A percentile compares a stretch with the other conserved stretches of the same genome.
Evolutionary conservation across 257 asterid species (phyloP).

Genomic region (Eustoma russellianum): DNA sequence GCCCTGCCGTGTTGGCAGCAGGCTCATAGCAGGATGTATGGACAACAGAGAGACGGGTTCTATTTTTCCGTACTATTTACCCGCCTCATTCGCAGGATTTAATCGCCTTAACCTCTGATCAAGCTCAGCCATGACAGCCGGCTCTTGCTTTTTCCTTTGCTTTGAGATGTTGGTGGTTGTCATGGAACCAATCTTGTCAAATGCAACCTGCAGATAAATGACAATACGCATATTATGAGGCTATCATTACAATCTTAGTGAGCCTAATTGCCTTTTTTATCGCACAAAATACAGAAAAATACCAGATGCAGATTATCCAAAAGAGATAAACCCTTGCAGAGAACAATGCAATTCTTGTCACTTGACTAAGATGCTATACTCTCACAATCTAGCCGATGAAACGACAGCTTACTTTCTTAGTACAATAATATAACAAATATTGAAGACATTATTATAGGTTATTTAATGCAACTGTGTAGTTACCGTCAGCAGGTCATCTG

Average conservation of each 20-base stretch:
- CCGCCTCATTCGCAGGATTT: constrained; percentile 31
- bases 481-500: constrained; percentile 85
- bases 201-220: constrained; percentile 48
- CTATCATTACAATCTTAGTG: too few relatives aligned
- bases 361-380: too few relatives aligned
- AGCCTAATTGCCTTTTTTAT: too few relatives aligned
- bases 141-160: constrained; percentile 92
- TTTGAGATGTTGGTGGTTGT: constrained; percentile 62
- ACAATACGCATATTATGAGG: too few relatives aligned
- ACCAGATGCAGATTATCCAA: too few relatives aligned
- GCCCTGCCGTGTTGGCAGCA: neutral
- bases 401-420: too few relatives aligned
- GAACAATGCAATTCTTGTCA: too few relatives aligned
- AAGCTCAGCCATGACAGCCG: constrained; percentile 96
- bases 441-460: too few relatives aligned
- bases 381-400: too few relatives aligned
- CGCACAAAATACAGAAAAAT: too few relatives aligned
- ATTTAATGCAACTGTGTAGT: neutral
- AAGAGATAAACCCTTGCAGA: too few relatives aligned
- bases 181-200: constrained; percentile 79
- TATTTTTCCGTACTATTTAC: constrained; percentile 19
- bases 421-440: too few relatives aligned
- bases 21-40: constrained; percentile 8
- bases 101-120: constrained; percentile 73
- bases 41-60: neutral